A percentile compares a stretch with the other conserved stretches of the same genome.
Conservation (phyloP, 805 yeast species). For the Dipodascus geniculatus region DNA sequence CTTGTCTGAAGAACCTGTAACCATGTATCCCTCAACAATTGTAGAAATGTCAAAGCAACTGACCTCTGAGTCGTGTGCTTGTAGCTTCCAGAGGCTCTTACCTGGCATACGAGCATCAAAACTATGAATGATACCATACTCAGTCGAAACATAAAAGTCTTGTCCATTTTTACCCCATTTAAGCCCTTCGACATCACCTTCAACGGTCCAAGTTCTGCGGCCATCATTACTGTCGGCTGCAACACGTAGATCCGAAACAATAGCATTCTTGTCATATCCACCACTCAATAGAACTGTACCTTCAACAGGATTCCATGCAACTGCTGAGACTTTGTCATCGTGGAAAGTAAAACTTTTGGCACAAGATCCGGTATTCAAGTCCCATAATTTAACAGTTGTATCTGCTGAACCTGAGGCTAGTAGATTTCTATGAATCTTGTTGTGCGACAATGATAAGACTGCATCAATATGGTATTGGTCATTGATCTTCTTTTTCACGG, state of each 20-base stretch:
- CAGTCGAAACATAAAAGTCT: constrained; percentile 76
- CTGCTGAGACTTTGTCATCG: constrained; percentile 68
- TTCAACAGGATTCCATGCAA: constrained; percentile 67
- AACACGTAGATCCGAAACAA: constrained; percentile 71
- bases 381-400: constrained; percentile 92
- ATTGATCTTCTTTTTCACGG: constrained; percentile 34
- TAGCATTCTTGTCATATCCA: constrained; percentile 81
- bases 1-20: constrained; percentile 88
- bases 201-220: constrained; percentile 54
- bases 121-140: constrained; percentile 77
- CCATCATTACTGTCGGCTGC: constrained; percentile 36
- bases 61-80: constrained; percentile 94
- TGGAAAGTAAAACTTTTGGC: constrained; percentile 75
- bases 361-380: constrained; percentile 59
- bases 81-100: constrained; percentile 82
- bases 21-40: constrained; percentile 58
- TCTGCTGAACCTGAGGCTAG: constrained; percentile 95
- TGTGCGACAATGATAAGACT: constrained; percentile 75
- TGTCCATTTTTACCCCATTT: constrained; percentile 44
- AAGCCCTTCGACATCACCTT: constrained; percentile 76
- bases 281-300: constrained; percentile 61
- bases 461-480: constrained; percentile 91
- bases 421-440: constrained; percentile 67
- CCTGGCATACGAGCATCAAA: constrained; percentile 67
- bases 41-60: constrained; percentile 65